These are phyloP conservation scores for Aechmea fasciata DNA, from an alignment of 176 grass and related monocot species.

Conservation along the genomic window DNA sequence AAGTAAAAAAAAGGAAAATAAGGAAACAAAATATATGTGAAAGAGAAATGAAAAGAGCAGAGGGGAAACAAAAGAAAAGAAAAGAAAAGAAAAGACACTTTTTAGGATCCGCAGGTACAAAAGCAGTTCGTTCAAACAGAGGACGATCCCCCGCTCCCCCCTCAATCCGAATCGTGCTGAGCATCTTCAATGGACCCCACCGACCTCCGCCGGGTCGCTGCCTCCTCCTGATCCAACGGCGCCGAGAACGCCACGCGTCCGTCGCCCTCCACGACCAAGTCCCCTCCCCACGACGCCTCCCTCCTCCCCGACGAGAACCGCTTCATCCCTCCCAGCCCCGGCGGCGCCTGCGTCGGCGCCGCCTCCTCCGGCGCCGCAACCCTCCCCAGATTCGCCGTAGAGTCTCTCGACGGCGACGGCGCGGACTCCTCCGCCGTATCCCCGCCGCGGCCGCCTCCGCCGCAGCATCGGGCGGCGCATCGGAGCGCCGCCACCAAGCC, in stretches of 20 bases:
- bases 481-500: slow-evolving; percentile 33
- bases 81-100: background rate
- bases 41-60: background rate
- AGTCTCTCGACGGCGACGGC: background rate
- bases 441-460: slow-evolving; percentile 4
- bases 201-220: background rate
- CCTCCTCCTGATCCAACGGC: slow-evolving; percentile 22
- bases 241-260: slow-evolving; percentile 26
- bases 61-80: background rate
- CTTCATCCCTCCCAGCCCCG: slow-evolving; percentile 45
- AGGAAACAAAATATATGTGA: background rate
- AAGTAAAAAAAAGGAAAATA: background rate
- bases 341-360: slow-evolving; percentile 1
- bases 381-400: background rate
- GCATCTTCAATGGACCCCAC: slow-evolving; percentile 8
- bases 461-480: slow-evolving; percentile 26
- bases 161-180: slow-evolving; percentile 2
- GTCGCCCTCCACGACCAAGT: slow-evolving; percentile 13
- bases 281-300: slow-evolving; percentile 39
- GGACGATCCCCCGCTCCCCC: slow-evolving; percentile 7
- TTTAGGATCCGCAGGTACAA: background rate
- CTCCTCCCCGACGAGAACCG: slow-evolving; percentile 54
- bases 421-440: slow-evolving; percentile 27
- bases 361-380: background rate
- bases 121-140: background rate